Evolutionary conservation across 352 stramenopile species (phyloP).

Genomic region (Phytophthora tentaculata): DNA sequence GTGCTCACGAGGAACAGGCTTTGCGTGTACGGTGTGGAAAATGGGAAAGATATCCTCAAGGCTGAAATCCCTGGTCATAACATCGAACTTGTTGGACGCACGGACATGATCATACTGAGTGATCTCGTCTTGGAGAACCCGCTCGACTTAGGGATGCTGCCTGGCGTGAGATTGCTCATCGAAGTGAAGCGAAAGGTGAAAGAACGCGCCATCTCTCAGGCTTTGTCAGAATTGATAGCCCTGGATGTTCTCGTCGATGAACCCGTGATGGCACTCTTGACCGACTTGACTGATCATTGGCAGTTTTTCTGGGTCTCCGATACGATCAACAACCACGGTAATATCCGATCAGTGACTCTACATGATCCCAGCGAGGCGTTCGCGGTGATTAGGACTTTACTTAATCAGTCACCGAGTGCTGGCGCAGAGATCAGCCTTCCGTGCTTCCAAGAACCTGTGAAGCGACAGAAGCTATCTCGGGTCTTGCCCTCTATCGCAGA

Average conservation of each 20-base stretch:
- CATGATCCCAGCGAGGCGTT: constrained; percentile 33
- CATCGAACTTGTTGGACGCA: constrained; percentile 45
- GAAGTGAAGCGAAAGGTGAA: constrained; percentile 52
- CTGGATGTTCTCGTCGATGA: constrained; percentile 45
- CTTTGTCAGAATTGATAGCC: constrained; percentile 49
- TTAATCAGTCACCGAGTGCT: constrained; percentile 32
- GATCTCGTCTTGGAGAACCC: constrained; percentile 24
- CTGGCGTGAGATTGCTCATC: constrained; percentile 52
- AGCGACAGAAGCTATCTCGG: constrained; percentile 39
- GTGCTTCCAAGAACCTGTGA: constrained; percentile 37
- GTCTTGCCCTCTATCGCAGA: constrained; percentile 28
- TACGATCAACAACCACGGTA: constrained; percentile 22
- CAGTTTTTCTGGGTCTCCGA: constrained; percentile 56
- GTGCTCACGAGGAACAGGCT: constrained; percentile 40
- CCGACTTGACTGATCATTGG: constrained; percentile 43
- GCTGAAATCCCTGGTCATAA: constrained; percentile 35
- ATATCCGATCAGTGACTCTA: constrained; percentile 35
- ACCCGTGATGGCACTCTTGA: constrained; percentile 54
- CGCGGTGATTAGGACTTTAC: constrained; percentile 38
- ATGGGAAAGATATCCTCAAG: constrained; percentile 34
- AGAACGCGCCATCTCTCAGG: constrained; percentile 35
- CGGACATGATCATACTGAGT: constrained; percentile 53
- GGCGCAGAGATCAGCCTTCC: constrained; percentile 41
- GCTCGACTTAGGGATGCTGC: constrained; percentile 27
- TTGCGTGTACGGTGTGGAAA: constrained; percentile 47